A percentile compares a stretch with the other conserved stretches of the same genome.
Evolutionary conservation across 108 stramenopile species (phyloP).

Genomic region (Cyclotella atomus): DNA sequence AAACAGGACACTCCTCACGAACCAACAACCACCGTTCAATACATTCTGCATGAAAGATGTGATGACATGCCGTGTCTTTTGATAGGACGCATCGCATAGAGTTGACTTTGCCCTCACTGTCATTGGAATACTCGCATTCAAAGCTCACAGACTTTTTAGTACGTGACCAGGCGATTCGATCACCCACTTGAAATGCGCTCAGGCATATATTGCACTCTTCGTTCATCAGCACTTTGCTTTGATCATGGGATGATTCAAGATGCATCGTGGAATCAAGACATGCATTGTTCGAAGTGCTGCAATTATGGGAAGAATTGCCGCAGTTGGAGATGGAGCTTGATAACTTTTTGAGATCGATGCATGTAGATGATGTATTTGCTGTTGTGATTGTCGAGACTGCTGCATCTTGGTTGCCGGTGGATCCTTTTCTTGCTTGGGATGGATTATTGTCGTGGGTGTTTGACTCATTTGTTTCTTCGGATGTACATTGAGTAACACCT

Average conservation of each 20-base stretch:
- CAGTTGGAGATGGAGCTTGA: conserved; percentile 4
- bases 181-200: conserved; percentile 42
- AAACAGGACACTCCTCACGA: conserved; percentile 48
- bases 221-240: background rate
- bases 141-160: background rate
- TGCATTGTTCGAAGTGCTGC: background rate
- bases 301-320: conserved; percentile 4
- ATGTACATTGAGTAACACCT: background rate
- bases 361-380: background rate
- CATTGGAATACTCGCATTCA: background rate
- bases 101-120: background rate
- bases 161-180: conserved; percentile 32
- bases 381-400: background rate
- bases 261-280: background rate
- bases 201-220: conserved; percentile 52
- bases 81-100: no score
- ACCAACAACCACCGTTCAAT: conserved; percentile 67
- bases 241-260: conserved; percentile 1
- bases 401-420: no score
- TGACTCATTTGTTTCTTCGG: background rate
- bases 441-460: background rate
- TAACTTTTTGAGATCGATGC: conserved; percentile 15
- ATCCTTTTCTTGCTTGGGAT: background rate
- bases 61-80: conserved; percentile 39
- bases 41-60: conserved; percentile 74